Evolutionary conservation across 2,329 filamentous ascomycete genomes (phyloP), one percentile per base, ranked within the genome.

Genomic region (Cercospora sesami): DNA sequence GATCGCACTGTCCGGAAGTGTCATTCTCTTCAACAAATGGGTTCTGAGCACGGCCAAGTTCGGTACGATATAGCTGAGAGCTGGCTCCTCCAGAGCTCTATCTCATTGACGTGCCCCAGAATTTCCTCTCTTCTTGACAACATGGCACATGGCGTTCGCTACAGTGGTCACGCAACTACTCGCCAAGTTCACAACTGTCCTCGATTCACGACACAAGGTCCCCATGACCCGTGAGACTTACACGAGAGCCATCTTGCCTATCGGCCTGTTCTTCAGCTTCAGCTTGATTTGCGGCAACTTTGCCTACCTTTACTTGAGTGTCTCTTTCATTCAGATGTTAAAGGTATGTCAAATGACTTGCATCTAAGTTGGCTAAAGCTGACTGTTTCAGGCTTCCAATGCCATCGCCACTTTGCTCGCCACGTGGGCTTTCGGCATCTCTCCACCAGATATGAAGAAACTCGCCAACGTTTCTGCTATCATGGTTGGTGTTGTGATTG

Each of bases 21-120:
- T 98, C 78, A 99, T 99, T 79, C 85, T 99, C 68, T 98, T 97
- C 90, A 98, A 99, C 89, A 99, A 99, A 88, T 97, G 92, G 89
- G 93, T 99, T 76, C 86, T 98, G 70, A 90, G 94, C 77, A 94
- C 90, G 33, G 86, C 90, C 72, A 87, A 92, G 72, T 97, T 97
- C 84, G 71, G 71, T 64, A 64, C 14, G 62, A 28, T 4, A 30
- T 4, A 9, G 30, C 45, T 14, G 12, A 12, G 10, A 31, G n/a
- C 26, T 21, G 10, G n/a, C 18, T 12, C 14, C 30, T 42, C 33
- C 9, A 23, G 1, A 10, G 9, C 53, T 58, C 8, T 8, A 18
- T n/a, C 18, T 36, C 2, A 53, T 23, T 18, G n/a, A 51, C 21
- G 10, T 28, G 28, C 9, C 55, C 14, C 63, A 91, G 89, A 64